Evolutionary conservation across 148 eudicot genomes (phyloP).

Genomic region (Dysphania ambrosioides): DNA sequence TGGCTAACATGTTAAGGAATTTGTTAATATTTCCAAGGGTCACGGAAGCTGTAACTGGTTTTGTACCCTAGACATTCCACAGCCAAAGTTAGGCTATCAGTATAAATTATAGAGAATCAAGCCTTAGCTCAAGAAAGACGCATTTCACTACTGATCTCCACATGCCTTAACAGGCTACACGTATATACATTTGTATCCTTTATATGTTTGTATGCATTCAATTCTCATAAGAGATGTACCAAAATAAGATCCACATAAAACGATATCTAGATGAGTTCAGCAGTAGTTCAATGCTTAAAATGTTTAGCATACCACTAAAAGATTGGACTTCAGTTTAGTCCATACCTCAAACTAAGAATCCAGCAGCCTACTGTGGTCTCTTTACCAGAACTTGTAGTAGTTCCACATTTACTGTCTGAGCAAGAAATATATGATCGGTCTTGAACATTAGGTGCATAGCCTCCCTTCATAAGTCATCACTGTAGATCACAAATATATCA

Average conservation of each 20-base stretch:
- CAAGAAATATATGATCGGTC: not conserved
- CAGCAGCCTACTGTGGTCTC: not conserved
- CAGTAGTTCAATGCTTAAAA: not conserved
- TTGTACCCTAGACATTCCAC: not conserved
- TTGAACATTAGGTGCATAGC: not conserved
- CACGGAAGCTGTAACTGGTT: not conserved
- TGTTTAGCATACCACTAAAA: not conserved
- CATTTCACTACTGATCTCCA: not conserved
- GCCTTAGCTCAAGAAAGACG: not conserved
- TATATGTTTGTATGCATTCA: not conserved
- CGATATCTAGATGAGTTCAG: not conserved
- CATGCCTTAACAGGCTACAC: not conserved
- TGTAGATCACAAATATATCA: not conserved
- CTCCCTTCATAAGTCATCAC: not conserved
- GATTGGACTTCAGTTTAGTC: not conserved
- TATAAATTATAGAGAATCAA: not conserved
- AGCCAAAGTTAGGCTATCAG: not conserved
- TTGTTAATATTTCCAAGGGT: not conserved
- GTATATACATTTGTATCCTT: no score
- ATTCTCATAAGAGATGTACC: not conserved
- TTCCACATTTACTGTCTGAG: not conserved
- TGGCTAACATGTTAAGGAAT: not conserved
- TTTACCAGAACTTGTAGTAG: not conserved
- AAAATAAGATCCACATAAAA: not conserved
- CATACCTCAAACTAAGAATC: conserved; percentile 8